Conservation (phyloP, 768 basidiomycete species). For the Lentinula aciculospora region DNA sequence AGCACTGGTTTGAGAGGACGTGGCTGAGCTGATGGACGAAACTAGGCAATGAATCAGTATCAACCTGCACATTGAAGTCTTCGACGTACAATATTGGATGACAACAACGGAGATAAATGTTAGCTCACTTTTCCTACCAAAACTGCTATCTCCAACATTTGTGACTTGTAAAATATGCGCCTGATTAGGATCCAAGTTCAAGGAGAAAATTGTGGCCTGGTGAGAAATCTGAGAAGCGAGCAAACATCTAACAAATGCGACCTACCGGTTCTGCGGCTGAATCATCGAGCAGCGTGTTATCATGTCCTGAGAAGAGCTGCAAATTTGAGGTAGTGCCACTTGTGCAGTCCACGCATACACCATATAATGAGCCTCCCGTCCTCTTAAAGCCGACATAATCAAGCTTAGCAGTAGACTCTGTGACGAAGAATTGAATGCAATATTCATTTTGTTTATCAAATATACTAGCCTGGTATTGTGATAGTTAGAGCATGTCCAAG, state of each 20-base stretch:
- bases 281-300: constrained; percentile 13
- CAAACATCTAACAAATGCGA: not conserved
- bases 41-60: not conserved
- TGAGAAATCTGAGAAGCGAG: not conserved
- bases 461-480: constrained; percentile 20
- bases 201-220: constrained; percentile 22
- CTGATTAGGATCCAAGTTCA: constrained; percentile 18
- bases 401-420: constrained; percentile 19
- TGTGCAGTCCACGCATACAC: constrained; percentile 23
- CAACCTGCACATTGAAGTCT: no score
- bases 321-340: constrained; percentile 5
- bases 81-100: constrained; percentile 8
- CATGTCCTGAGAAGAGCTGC: constrained; percentile 16
- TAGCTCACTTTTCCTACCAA: constrained; percentile 15
- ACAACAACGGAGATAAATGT: constrained; percentile 20
- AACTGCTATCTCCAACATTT: constrained; percentile 17
- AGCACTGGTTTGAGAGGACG: constrained; percentile 55
- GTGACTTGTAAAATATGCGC: constrained; percentile 19
- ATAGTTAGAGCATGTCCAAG: constrained; percentile 15
- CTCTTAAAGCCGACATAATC: constrained; percentile 22
- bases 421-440: not conserved
- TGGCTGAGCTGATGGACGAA: not conserved
- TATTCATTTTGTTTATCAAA: not conserved
- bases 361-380: constrained; percentile 19
- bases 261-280: constrained; percentile 16